Base-by-base conservation (phyloP, 2,329 filamentous ascomycete species). In the Colletotrichum trifolii region DNA sequence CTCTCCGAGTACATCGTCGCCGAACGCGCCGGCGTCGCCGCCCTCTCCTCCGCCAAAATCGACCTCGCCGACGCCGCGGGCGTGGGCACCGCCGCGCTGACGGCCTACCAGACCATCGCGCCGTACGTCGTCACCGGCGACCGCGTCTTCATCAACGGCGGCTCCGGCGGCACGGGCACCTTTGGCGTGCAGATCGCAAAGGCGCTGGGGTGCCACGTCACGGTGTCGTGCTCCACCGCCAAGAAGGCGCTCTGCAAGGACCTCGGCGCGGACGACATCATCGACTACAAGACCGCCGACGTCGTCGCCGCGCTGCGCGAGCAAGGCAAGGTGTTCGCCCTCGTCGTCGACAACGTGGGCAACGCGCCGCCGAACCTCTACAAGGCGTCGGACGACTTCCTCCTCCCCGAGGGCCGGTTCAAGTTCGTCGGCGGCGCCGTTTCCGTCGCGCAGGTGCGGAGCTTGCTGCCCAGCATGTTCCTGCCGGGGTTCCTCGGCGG, bases 111-210 rank as follows among this genome's bases (percentile, higher is more conserved):
- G 71, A 75, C 74, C 47, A 78, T 86, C 36, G 74, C 84, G 46
- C 79, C 79, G 3, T 75, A 82, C 61, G 80, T 85, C 60, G 79
- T 80, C 54, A 66, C 74, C 4, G 86, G 86, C n/a, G 81, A 85
- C 56, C 84, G 81, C 69, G 79, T 91, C 11, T 87, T 91, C 64
- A 84, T 91, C 72, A 91, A 91, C 64, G 88, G 87, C 6, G 87
- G 88, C 0, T 87, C 84, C 0, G 89, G 89, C 2, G 89, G 89
- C 1, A 83, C 82, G 1, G 89, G 89, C 2, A 81, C 83, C 0
- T 89, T 83, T 65, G 84, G 81, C 0, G 86, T 91, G 50, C 89
- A 91, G 71, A 82, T 91, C 33, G 89, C 87, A 8, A 91, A 91
- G 71, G 76, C 79, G 0, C 69, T 88, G 4, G 89, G 88, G 0